These are phyloP conservation scores for Zygoascus meyerae DNA, from an alignment of 1,139 yeast species.

Conservation along the genomic window DNA sequence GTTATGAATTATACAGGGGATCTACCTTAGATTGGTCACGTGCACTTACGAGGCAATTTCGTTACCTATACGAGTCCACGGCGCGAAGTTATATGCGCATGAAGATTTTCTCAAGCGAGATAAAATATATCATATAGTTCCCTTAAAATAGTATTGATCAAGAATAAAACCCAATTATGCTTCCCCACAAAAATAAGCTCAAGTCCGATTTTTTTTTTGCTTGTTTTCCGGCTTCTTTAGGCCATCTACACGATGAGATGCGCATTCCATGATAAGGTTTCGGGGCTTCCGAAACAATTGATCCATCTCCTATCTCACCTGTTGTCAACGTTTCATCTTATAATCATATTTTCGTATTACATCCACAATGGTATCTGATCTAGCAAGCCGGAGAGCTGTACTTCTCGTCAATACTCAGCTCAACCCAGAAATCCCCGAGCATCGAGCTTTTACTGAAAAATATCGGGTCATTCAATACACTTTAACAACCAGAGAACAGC, in stretches of 20 bases:
- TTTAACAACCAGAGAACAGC: conserved; percentile 17
- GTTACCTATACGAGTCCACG: no score
- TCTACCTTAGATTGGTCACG: no score
- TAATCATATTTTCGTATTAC: neutral
- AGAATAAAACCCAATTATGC: no score
- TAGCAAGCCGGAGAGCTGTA: conserved; percentile 8
- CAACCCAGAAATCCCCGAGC: conserved; percentile 6
- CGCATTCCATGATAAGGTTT: neutral
- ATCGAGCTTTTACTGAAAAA: conserved; percentile 6
- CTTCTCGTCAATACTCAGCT: conserved; percentile 3
- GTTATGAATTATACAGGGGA: no score
- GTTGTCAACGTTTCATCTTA: neutral
- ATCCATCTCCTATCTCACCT: neutral
- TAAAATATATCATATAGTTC: no score
- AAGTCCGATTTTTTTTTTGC: no score
- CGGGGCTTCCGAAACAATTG: conserved; percentile 2
- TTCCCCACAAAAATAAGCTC: no score
- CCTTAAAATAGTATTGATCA: no score
- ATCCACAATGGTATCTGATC: conserved; percentile 5
- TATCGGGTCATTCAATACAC: conserved; percentile 11
- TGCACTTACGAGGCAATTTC: no score
- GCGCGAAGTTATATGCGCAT: no score
- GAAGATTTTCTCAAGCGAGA: no score
- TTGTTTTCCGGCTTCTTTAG: no score
- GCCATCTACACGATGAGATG: neutral